These are phyloP conservation scores for Fraxinus platypoda DNA, from an alignment of 305 asterid species.

Conservation along the genomic window DNA sequence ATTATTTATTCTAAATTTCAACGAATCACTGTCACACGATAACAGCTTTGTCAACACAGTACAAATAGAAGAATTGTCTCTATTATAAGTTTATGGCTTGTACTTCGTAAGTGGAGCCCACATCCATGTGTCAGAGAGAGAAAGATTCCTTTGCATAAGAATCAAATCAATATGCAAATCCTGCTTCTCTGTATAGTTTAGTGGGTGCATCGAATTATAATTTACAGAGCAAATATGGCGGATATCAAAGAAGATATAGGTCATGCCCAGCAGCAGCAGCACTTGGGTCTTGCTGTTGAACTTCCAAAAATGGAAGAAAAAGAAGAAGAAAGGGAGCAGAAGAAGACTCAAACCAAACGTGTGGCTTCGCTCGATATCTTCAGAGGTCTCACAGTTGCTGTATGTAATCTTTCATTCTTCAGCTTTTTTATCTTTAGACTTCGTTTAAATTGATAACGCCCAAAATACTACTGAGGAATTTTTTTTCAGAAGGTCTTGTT, in stretches of 20 bases:
- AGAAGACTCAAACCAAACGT: constrained; percentile 39
- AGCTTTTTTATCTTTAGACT: neutral
- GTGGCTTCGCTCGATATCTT: constrained; percentile 67
- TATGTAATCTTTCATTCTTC: constrained; percentile 17
- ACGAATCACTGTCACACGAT: neutral
- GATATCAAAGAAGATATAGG: constrained; percentile 38
- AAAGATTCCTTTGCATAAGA: neutral
- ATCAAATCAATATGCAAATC: neutral
- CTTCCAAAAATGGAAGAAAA: constrained; percentile 30
- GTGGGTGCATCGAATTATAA: neutral
- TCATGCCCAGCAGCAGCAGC: constrained; percentile 22
- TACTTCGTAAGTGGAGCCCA: neutral
- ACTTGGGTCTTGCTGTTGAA: constrained; percentile 28
- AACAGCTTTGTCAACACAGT: neutral
- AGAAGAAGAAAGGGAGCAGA: constrained; percentile 16
- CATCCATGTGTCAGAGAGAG: neutral
- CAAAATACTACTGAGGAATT: neutral
- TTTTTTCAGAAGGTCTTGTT: neutral
- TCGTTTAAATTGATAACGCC: neutral
- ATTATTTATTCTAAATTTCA: neutral
- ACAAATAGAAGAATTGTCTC: neutral
- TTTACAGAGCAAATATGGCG: constrained; percentile 27
- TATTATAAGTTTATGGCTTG: neutral
- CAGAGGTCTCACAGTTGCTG: constrained; percentile 85
- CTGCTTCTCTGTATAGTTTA: neutral